Base-by-base conservation (phyloP, 1,284 basidiomycete species). In the Mycosarcoma mackinlayi region DNA sequence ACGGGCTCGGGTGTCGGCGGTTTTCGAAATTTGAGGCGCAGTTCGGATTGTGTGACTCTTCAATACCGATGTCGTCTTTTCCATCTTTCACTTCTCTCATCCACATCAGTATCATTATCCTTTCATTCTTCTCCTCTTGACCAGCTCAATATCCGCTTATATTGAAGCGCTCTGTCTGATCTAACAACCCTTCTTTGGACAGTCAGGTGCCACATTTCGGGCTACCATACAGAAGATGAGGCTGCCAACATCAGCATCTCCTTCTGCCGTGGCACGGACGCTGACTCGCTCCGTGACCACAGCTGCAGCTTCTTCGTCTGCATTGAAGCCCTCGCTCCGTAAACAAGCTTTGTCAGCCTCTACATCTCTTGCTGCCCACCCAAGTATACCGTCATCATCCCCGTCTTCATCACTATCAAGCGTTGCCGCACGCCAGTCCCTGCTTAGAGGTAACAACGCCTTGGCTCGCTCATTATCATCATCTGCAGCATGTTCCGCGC, bases 381-480 rank as follows among this genome's bases (percentile, higher is more conserved):
- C 38, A 30, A 53, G 24, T 38, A 44, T n/a, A n/a, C n/a, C n/a
- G n/a, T n/a, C n/a, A n/a, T n/a, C 10, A 27, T 11, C 28, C 16
- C 56, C 5, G 6, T 23, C 38, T 9, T 51, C 56, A 14, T 51
- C 56, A 14, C 14, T 52, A 19, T 33, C 42, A 6, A 18, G n/a
- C 14, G 37, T 21, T 13, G 37, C 44, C 14, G 25, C 51, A 11
- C 35, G 52, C 13, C 51, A 52, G 34, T 51, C 56, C 3, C 48
- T 59, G 24, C 23, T 66, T 42, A n/a, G 31, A 1, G 41, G 49
- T 8, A 63, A 69, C 42, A 46, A 10, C 39, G 14, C 59, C 14
- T 34, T 69, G 27, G 65, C 65, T n/a, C 59, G 65, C 14, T 69
- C 59, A 5, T 28, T 64, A 6, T 63, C 66, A 1, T 57, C 66